Evolutionary conservation across 2,329 filamentous ascomycete genomes (phyloP).

Genomic region (Trichoderma pleuroti): DNA sequence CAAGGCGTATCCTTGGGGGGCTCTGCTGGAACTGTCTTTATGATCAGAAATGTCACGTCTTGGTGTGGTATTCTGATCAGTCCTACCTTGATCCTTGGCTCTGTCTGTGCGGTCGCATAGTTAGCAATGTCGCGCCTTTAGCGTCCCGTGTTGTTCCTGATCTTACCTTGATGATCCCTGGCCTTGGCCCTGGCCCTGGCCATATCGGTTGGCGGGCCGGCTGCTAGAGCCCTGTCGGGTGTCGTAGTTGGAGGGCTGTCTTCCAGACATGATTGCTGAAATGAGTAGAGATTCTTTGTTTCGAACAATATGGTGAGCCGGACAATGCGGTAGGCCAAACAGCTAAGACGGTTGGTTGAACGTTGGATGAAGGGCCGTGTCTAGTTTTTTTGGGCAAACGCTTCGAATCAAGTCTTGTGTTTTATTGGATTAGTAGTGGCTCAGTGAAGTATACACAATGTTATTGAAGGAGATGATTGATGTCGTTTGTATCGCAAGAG

Average conservation of each 20-base stretch:
- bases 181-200: background rate
- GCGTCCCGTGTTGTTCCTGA: background rate
- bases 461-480: background rate
- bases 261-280: background rate
- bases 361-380: background rate
- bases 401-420: accelerated
- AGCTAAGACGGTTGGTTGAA: background rate
- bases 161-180: background rate
- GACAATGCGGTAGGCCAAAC: background rate
- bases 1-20: background rate
- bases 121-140: background rate
- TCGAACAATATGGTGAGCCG: too few species aligned
- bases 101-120: background rate
- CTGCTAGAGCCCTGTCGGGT: background rate
- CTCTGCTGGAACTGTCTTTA: background rate
- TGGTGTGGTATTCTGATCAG: background rate
- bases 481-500: background rate
- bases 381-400: too few species aligned
- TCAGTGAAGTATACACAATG: background rate
- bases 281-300: background rate
- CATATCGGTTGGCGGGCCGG: background rate
- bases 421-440: background rate
- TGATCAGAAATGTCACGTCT: background rate
- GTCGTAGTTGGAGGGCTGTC: background rate
- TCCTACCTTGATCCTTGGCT: background rate